Evolutionary conservation across 768 basidiomycete species (phyloP).

Genomic region (Tricholoma bakamatsutake): DNA sequence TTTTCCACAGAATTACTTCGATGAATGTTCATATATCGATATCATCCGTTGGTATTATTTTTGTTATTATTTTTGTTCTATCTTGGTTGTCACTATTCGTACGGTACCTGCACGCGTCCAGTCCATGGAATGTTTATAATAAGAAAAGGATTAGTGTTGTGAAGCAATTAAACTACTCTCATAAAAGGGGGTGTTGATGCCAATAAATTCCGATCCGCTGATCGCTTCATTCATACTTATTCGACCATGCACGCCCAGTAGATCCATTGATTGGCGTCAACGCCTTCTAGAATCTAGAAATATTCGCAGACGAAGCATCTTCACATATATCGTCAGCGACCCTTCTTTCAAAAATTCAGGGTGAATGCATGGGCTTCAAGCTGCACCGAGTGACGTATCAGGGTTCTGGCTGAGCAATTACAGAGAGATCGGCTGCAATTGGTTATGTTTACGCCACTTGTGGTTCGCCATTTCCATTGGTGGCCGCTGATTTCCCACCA

Average conservation of each 20-base stretch:
- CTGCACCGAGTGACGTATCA: neutral
- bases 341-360: neutral
- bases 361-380: neutral
- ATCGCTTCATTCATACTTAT: neutral
- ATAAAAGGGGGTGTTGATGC: neutral
- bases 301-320: neutral
- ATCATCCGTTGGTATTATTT: neutral
- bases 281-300: neutral
- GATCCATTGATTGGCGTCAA: neutral
- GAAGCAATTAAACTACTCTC: neutral
- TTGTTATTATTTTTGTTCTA: neutral
- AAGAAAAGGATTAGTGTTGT: neutral
- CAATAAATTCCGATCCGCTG: neutral
- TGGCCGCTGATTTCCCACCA: conserved; percentile 12
- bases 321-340: neutral
- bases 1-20: conserved; percentile 28
- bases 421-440: neutral
- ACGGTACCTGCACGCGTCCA: no score
- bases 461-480: conserved; percentile 14
- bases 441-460: conserved; percentile 4
- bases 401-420: neutral
- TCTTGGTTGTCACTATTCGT: neutral
- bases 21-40: neutral
- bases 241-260: no score
- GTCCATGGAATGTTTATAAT: no score